A percentile compares a stretch with the other conserved stretches of the same genome.
Evolutionary conservation across 148 eudicot species (phyloP).

Genomic region (Camellia granthamiana): DNA sequence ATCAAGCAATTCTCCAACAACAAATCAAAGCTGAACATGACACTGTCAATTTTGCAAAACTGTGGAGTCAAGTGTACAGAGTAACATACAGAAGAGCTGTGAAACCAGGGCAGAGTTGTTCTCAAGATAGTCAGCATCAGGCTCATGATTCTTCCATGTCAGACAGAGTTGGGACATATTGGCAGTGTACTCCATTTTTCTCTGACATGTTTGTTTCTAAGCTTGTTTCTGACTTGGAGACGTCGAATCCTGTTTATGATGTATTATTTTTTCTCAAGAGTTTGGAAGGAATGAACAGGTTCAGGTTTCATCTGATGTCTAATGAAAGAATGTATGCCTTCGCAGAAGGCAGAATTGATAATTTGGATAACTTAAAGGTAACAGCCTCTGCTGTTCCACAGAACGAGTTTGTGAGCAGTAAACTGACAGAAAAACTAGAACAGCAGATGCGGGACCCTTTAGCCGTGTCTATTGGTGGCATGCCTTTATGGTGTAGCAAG

Average conservation of each 20-base stretch:
- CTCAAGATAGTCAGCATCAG: constrained; percentile 9
- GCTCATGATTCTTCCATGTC: constrained; percentile 22
- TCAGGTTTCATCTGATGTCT: constrained; percentile 55
- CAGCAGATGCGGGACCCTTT: constrained; percentile 88
- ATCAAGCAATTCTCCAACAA: constrained; percentile 67
- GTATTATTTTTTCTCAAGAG: constrained; percentile 59
- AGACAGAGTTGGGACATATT: constrained; percentile 22
- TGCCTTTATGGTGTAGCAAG: constrained; percentile 88
- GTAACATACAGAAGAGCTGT: constrained; percentile 51
- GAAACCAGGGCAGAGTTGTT: constrained; percentile 21
- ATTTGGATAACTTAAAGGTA: constrained; percentile 52
- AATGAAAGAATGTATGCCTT: constrained; percentile 51
- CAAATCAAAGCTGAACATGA: constrained; percentile 40
- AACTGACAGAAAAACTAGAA: constrained; percentile 82
- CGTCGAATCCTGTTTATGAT: constrained; percentile 53
- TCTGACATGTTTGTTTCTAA: constrained; percentile 35
- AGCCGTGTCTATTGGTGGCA: constrained; percentile 60
- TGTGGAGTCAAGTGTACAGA: constrained; percentile 63
- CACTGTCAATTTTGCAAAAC: constrained; percentile 29
- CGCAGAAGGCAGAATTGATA: constrained; percentile 54
- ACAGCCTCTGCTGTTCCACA: constrained; percentile 40
- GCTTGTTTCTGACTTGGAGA: constrained; percentile 44
- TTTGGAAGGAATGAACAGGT: constrained; percentile 75
- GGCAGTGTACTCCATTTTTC: constrained; percentile 42
- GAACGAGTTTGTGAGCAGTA: constrained; percentile 68